phyloP scores from a whole-genome alignment of 2,329 filamentous ascomycete genomes.

The Penicillium sp. region DNA sequence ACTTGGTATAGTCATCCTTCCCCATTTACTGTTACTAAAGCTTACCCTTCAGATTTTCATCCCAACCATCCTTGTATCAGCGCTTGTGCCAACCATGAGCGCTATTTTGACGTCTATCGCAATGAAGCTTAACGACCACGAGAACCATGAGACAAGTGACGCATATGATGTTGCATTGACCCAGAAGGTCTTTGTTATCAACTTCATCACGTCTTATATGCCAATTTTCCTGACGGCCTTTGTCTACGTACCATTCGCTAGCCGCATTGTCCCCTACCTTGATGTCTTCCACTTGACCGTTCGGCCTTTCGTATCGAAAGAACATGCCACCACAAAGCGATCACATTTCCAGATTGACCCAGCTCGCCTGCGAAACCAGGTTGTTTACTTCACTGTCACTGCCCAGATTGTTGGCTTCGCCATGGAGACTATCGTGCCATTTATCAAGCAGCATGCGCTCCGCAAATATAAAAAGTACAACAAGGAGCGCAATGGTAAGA shows the following conservation, averaged over 20 bases:
- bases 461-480: constrained; percentile 60
- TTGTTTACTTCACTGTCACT: constrained; percentile 96
- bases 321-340: constrained; percentile 63
- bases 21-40: constrained; percentile 1
- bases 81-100: constrained; percentile 75
- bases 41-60: constrained; percentile 65
- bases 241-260: constrained; percentile 90
- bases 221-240: constrained; percentile 88
- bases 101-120: constrained; percentile 78
- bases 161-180: constrained; percentile 80
- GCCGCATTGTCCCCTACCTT: constrained; percentile 80
- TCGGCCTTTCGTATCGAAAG: constrained; percentile 69
- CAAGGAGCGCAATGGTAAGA: constrained; percentile 27
- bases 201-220: constrained; percentile 95
- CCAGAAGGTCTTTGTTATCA: constrained; percentile 93
- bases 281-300: constrained; percentile 80
- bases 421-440: constrained; percentile 82
- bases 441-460: constrained; percentile 74
- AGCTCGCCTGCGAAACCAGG: constrained; percentile 77
- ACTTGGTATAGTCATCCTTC: constrained; percentile 60
- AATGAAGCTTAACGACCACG: constrained; percentile 72
- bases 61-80: constrained; percentile 81
- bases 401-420: constrained; percentile 88
- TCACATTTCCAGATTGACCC: constrained; percentile 77
- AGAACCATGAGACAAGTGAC: constrained; percentile 90